Evolutionary conservation across 768 basidiomycete genomes (phyloP), one percentile per base, ranked within the genome.

Genomic region (Pleurotus tuber-regium): DNA sequence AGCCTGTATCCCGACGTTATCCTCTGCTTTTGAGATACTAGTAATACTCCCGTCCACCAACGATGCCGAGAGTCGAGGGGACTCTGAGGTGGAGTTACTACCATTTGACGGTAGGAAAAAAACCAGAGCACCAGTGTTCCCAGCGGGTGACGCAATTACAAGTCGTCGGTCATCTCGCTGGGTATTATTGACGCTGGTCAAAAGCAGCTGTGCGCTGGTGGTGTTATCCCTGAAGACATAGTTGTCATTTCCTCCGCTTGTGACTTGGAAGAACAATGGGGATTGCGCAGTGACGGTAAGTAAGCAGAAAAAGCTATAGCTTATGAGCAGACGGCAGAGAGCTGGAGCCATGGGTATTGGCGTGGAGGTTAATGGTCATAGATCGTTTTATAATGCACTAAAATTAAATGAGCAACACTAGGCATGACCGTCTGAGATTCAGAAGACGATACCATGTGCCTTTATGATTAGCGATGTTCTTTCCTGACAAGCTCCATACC

Each of bases 51-150:
- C 30, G 30, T 31, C 14, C 30, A 31, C 14, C 30, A 31, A 31
- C 8, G 30, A 7, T 31, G 14, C 30, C 30, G 30, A 31, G 14
- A 31, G 30, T 14, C 30, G 56, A 25, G n/a, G n/a, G n/a, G n/a
- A n/a, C n/a, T n/a, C n/a, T n/a, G n/a, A n/a, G n/a, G n/a, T n/a
- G n/a, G n/a, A n/a, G n/a, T n/a, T n/a, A n/a, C n/a, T n/a, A n/a
- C n/a, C n/a, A n/a, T n/a, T n/a, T n/a, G n/a, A n/a, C n/a, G 74
- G 72, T 3, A 77, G 58, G 53, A 75, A 75, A 57, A 72, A 75
- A 1, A 68, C 63, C 28, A 73, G 55, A 3, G 70, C 69, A 2
- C 74, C 75, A 7, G 72, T 70, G 55, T 75, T 77, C 7, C 73
- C 75, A 25, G 72, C 68, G 21, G 75, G 75, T 33, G 74, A 65